These are phyloP conservation scores for Trichoderma atroviride DNA, from an alignment of 2,329 filamentous ascomycete genomes.

Conservation along the genomic window DNA sequence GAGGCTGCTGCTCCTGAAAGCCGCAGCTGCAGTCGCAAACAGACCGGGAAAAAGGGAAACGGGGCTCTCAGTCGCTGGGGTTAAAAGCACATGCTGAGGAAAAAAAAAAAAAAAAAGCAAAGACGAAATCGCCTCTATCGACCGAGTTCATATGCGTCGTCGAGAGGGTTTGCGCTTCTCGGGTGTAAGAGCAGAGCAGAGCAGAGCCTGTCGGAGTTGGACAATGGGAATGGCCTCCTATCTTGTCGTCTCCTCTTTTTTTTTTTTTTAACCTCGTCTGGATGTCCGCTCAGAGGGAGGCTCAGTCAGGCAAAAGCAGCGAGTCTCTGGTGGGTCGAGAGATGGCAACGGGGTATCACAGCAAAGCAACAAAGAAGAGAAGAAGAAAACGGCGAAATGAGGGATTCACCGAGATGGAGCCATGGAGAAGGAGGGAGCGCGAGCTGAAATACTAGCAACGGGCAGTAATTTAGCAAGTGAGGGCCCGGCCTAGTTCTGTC, in stretches of 20 bases:
- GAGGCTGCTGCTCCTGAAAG: conserved; percentile 19
- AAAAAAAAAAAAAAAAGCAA: conserved; percentile 9
- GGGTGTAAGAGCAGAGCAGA: neutral
- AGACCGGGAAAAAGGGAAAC: neutral
- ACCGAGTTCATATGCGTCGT: conserved; percentile 18
- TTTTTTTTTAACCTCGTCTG: conserved; percentile 17
- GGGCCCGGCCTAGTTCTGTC: conserved; percentile 16
- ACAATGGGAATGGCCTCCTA: conserved; percentile 20
- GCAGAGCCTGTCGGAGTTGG: neutral
- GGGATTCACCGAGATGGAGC: conserved; percentile 15
- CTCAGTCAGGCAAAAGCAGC: conserved; percentile 7
- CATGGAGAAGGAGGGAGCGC: conserved; percentile 10
- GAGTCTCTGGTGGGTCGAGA: conserved; percentile 11
- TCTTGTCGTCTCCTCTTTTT: conserved; percentile 23
- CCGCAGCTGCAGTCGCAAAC: neutral
- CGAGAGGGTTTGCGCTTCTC: conserved; percentile 6
- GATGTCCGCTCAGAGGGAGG: conserved; percentile 2
- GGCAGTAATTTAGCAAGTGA: conserved; percentile 1
- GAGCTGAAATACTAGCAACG: conserved; percentile 17
- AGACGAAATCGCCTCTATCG: conserved; percentile 22
- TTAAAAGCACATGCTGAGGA: conserved; percentile 30
- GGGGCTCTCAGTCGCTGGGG: neutral
- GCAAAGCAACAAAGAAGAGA: neutral
- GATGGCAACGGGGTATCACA: conserved; percentile 13
- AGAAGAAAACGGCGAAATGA: conserved; percentile 14